Percentiles rank a stretch among this genome's conserved stretches.
Conservation (phyloP, 73 alveolate genomes). For the Halteria grandinella region DNA sequence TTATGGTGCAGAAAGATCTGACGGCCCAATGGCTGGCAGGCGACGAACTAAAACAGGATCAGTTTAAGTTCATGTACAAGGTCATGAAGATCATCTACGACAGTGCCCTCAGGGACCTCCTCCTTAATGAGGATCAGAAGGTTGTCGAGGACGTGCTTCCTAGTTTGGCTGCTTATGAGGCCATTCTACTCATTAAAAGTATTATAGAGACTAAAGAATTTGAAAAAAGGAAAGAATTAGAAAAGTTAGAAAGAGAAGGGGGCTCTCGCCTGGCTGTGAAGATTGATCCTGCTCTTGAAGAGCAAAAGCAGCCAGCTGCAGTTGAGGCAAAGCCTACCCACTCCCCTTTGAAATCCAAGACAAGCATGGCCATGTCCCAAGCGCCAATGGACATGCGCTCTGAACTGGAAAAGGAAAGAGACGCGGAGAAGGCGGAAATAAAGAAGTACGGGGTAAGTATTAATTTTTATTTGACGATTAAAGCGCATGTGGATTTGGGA, state of each 20-base stretch:
- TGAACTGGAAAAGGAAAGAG: constrained; percentile 53
- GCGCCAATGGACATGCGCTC: constrained; percentile 6
- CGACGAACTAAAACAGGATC: constrained; percentile 70
- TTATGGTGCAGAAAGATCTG: constrained; percentile 61
- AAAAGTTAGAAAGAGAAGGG: constrained; percentile 47
- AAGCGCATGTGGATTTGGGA: constrained; percentile 83
- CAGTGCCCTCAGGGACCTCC: constrained; percentile 34
- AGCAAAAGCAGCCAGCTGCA: constrained; percentile 2
- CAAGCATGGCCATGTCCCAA: background rate
- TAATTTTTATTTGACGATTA: background rate
- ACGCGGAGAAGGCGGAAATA: constrained; percentile 46
- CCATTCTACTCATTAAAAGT: constrained; percentile 44
- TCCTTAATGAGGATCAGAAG: constrained; percentile 20
- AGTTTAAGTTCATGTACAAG: constrained; percentile 71
- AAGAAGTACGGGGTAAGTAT: constrained; percentile 62
- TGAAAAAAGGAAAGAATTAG: constrained; percentile 58
- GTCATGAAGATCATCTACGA: constrained; percentile 53
- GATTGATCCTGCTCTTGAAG: background rate
- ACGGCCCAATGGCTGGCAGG: constrained; percentile 73
- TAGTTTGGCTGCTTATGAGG: constrained; percentile 37
- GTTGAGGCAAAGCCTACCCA: constrained; percentile 17
- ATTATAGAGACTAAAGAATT: constrained; percentile 8
- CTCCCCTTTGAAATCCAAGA: constrained; percentile 40
- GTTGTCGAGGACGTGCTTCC: constrained; percentile 59
- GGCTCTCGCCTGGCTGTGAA: background rate